Percentiles rank a stretch among this genome's conserved stretches.
Evolutionary conservation across 83 land plant genomes (phyloP).

Genomic region (Diphasiastrum complanatum): DNA sequence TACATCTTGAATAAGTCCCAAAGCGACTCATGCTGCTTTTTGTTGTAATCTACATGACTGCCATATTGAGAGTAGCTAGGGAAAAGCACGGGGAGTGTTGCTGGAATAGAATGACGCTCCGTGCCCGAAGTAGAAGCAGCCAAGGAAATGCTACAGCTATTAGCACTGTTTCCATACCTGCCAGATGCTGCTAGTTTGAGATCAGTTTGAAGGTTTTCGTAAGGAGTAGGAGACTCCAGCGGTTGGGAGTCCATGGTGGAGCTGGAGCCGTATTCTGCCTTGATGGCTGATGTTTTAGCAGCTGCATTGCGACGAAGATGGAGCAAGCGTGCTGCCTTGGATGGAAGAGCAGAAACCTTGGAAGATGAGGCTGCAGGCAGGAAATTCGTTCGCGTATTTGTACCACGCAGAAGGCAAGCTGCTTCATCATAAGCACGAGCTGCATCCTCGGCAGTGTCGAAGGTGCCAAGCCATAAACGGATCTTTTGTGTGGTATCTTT

Average conservation of each 20-base stretch:
- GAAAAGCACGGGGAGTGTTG: too few relatives aligned
- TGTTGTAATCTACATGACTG: too few relatives aligned
- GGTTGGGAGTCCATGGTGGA: neutral
- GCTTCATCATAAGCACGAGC: slow-evolving; percentile 58
- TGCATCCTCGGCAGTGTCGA: slow-evolving; percentile 43
- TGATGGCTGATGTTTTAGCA: slow-evolving; percentile 12
- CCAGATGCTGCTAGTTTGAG: too few relatives aligned
- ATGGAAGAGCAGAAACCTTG: slow-evolving; percentile 30
- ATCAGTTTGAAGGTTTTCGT: too few relatives aligned
- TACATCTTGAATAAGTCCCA: too few relatives aligned
- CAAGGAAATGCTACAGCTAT: too few relatives aligned
- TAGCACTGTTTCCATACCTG: too few relatives aligned
- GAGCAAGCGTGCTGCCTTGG: slow-evolving; percentile 40
- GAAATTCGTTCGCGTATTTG: slow-evolving; percentile 48
- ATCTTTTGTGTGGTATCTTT: slow-evolving; percentile 31
- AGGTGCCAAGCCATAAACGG: slow-evolving; percentile 23
- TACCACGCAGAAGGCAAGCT: slow-evolving; percentile 47
- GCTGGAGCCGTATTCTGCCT: neutral
- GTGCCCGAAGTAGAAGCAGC: too few relatives aligned
- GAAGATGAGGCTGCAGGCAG: slow-evolving; percentile 32
- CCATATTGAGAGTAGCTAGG: too few relatives aligned
- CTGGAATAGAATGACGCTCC: too few relatives aligned
- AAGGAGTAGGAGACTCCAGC: too few relatives aligned
- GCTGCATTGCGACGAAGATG: slow-evolving; percentile 34
- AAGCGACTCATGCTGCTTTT: too few relatives aligned